These are phyloP conservation scores for Rhodomyrtus psidioides DNA, from an alignment of 441 rosid genomes.

Conservation along the genomic window DNA sequence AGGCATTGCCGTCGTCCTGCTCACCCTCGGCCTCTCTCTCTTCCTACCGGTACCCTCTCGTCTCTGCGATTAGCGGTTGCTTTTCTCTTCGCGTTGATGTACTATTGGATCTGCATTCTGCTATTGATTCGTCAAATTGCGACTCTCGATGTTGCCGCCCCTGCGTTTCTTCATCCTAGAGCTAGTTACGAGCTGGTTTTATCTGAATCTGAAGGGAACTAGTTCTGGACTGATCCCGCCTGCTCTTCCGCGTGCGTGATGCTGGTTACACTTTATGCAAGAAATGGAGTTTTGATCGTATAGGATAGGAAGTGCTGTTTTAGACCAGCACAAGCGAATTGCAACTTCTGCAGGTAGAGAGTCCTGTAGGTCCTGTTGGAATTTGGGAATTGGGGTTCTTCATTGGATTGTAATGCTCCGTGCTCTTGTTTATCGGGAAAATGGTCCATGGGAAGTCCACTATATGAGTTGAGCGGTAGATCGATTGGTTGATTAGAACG, in stretches of 20 bases:
- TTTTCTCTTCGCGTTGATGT: background rate
- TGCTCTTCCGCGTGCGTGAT: background rate
- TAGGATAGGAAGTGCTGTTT: background rate
- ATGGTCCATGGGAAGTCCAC: background rate
- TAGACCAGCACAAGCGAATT: background rate
- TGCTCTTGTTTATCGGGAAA: background rate
- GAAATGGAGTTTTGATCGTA: background rate
- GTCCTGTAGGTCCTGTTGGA: background rate
- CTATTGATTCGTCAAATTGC: background rate
- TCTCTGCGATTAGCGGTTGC: rapidly evolving
- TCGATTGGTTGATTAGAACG: background rate
- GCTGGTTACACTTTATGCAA: background rate
- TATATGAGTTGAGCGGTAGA: background rate
- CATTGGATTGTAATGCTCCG: background rate
- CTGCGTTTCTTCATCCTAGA: background rate
- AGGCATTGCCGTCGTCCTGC: background rate
- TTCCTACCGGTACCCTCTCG: background rate
- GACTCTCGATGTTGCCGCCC: background rate
- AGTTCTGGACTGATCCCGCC: background rate
- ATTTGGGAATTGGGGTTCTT: background rate
- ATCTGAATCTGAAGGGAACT: background rate
- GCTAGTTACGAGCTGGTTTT: background rate
- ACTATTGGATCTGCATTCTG: background rate
- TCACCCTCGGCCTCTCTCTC: background rate
- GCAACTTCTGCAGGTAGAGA: background rate